Evolutionary conservation across 495 filamentous ascomycete genomes (phyloP), one percentile per base, ranked within the genome.

Genomic region (Parathielavia hyrcaniae): DNA sequence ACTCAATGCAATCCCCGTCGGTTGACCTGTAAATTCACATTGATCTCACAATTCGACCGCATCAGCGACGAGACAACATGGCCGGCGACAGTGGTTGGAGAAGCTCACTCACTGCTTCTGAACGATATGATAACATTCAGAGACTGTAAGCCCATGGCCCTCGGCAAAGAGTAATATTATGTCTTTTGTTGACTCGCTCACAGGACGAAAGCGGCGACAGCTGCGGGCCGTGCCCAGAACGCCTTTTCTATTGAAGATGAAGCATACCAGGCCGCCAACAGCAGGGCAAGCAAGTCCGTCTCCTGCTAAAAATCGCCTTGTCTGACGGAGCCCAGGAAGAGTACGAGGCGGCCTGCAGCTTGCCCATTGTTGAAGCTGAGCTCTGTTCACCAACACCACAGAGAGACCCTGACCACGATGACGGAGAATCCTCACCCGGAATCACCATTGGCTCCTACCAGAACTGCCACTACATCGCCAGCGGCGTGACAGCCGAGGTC

Each of bases 401-500:
- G n/a, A 35, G 46, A 35, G 19, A 50, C 40, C 40, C 48, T 16
- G 51, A 49, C 20, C 2, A 17, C n/a, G 16, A 53, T 30, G n/a
- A 19, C 50, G 35, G 8, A 19, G 62, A 62, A 40, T 51, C 48
- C 34, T 66, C 62, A 40, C 67, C 67, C 7, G 76, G 80, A n/a
- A 77, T 83, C 50, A 66, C 67, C 10, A 86, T 97, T 63, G 93
- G 93, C 8, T 71, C 70, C 34, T 96, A 92, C 68, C 67, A 64
- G 23, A 76, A 83, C 46, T 95, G 89, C 65, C 75, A 81, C 23
- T 85, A 88, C 69, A 71, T 88, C 62, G 80, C 77, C 52, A 83
- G 83, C 56, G 93, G 95, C 23, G 74, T 93, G 9, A 91, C 90
- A 65, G 93, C 93, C 26, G 81, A 81, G 38, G 84, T 99, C 48